phyloP scores from a whole-genome alignment of 305 asterid species.

The Solanum hybrid region DNA sequence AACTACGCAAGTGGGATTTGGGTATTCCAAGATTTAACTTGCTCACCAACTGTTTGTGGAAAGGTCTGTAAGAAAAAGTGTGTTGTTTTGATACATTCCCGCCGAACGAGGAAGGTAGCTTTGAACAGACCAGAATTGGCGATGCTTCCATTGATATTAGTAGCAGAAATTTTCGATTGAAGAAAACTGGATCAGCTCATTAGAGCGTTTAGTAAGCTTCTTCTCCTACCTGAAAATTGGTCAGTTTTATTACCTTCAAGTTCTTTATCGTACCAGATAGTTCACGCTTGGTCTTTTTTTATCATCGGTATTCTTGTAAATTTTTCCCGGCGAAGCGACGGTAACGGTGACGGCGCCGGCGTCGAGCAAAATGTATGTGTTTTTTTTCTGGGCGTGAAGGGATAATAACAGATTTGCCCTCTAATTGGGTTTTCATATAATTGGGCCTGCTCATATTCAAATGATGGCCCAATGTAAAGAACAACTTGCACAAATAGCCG shows the following conservation, averaged over 20 bases:
- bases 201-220: background rate
- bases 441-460: background rate
- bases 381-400: background rate
- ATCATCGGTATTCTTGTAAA: background rate
- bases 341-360: background rate
- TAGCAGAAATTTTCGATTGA: background rate
- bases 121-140: slow-evolving; percentile 36
- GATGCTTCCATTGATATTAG: slow-evolving; percentile 40
- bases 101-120: slow-evolving; percentile 35
- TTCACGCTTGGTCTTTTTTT: background rate
- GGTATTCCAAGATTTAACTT: slow-evolving; percentile 13
- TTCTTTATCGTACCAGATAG: background rate
- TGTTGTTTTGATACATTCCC: slow-evolving; percentile 4
- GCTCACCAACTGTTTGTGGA: slow-evolving; percentile 39
- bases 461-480: background rate
- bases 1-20: slow-evolving; percentile 9
- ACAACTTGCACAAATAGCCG: background rate
- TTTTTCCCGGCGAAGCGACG: background rate
- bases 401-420: background rate
- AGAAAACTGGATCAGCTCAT: background rate
- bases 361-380: background rate
- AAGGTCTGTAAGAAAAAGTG: slow-evolving; percentile 35
- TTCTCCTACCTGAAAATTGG: background rate
- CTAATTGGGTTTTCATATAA: background rate
- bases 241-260: background rate